phyloP scores from a whole-genome alignment of 805 yeast genomes.

The Wickerhamiella siamensis region DNA sequence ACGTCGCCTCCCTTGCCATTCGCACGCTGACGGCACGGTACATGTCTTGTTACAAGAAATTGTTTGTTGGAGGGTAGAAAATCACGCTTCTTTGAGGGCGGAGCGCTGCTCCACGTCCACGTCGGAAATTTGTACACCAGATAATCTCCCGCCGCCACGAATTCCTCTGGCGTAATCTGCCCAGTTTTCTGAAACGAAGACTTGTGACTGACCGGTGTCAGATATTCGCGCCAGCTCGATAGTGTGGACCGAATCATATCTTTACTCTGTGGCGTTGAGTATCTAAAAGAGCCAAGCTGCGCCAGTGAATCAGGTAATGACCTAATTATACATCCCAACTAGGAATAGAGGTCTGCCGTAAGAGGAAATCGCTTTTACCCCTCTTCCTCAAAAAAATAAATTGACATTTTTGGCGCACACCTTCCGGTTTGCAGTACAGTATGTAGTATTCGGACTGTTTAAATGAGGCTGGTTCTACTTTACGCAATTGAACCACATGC shows the following conservation, averaged over 20 bases:
- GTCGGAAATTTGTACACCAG: slow-evolving; percentile 86
- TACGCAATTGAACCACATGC: too few relatives aligned
- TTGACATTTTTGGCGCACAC: too few relatives aligned
- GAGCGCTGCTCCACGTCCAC: slow-evolving; percentile 74
- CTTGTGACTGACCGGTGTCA: slow-evolving; percentile 79
- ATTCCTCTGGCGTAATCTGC: slow-evolving; percentile 90
- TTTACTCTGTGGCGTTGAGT: not conserved
- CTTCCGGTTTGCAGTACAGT: too few relatives aligned
- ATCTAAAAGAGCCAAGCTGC: too few relatives aligned
- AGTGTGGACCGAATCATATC: slow-evolving; percentile 57
- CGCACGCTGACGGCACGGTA: slow-evolving; percentile 72
- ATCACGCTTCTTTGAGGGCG: slow-evolving; percentile 39
- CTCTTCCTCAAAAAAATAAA: too few relatives aligned
- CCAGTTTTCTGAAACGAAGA: slow-evolving; percentile 81
- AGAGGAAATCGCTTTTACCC: too few relatives aligned
- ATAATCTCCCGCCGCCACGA: slow-evolving; percentile 88
- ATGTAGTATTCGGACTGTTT: too few relatives aligned
- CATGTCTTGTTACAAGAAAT: slow-evolving; percentile 73
- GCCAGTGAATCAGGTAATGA: too few relatives aligned
- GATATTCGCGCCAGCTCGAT: slow-evolving; percentile 59
- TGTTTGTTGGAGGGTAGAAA: slow-evolving; percentile 83
- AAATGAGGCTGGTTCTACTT: too few relatives aligned
- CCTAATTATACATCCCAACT: too few relatives aligned
- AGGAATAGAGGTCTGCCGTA: too few relatives aligned
- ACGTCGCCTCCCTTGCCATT: slow-evolving; percentile 28